Evolutionary conservation across 176 grass and related monocot genomes (phyloP).

Genomic region (Ampelocalamus luodianensis): DNA sequence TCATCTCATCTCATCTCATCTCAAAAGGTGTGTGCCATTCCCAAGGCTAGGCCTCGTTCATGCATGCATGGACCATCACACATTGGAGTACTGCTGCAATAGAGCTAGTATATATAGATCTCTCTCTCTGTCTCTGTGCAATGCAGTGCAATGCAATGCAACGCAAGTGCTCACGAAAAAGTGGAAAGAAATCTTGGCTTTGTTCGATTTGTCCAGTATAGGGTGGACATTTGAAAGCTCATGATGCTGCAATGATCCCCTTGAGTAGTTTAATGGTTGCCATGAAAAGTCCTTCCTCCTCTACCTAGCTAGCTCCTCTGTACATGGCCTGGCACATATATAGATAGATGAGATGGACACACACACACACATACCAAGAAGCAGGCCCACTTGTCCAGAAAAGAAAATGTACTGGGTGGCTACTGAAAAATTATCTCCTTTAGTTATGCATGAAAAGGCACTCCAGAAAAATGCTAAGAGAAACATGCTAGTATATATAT

Average conservation of each 20-base stretch:
- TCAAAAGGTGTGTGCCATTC: conserved; percentile 52
- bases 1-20: neutral
- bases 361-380: neutral
- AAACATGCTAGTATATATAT: neutral
- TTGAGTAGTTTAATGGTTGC: conserved; percentile 50
- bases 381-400: conserved; percentile 39
- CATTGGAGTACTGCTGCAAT: no score
- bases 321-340: conserved; percentile 15
- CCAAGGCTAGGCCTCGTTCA: neutral
- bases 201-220: conserved; percentile 54
- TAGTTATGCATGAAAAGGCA: conserved; percentile 22
- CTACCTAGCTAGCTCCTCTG: neutral
- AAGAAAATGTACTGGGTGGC: conserved; percentile 28
- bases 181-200: conserved; percentile 47
- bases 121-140: neutral
- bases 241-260: conserved; percentile 62
- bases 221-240: conserved; percentile 53
- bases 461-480: neutral
- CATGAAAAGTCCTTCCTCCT: conserved; percentile 43
- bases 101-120: no score
- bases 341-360: neutral
- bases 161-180: conserved; percentile 41
- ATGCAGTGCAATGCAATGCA: neutral
- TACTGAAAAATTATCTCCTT: conserved; percentile 15
- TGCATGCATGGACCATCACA: neutral